Evolutionary conservation across 257 asterid genomes (phyloP), one percentile per base, ranked within the genome.

Genomic region (Gentiana macrophylla): DNA sequence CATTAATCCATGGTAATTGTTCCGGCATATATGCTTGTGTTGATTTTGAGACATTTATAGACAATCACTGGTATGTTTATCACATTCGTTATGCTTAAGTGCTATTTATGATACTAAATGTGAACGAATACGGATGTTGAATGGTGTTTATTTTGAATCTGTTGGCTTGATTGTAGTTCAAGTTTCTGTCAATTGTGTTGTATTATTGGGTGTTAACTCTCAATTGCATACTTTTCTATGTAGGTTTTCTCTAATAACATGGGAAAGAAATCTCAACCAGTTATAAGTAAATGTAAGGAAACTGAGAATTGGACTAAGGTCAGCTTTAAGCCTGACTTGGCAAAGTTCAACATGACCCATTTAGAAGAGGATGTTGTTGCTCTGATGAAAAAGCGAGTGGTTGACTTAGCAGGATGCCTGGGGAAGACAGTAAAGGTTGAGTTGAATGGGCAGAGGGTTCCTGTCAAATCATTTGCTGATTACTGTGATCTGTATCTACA

Each of bases 341-440:
- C 83, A 4, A 92, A 92, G 69, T 92, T 92, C 63, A 74, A 77
- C 82, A 85, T 92, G 99, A 73, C 77, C 60, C 73, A 73, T 59
- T 73, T 92, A 59, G 99, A 92, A 75, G 90, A 86, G 50, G 99
- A 92, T 74, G 97, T 82, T 37, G 94, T 92, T 70, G 84, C 94
- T 5, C 61, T 92, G 74, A 92, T 92, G 99, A 88, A 78, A 69
- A 92, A 92, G 79, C 83, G 99, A 47, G 99, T 79, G 57, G 75
- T 92, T 32, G 99, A 92, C 65, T 37, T 92, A 63, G 95, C 94
- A 1, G 99, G 99, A 36, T 85, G 97, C 69, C 86, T 92, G 24
- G 95, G 95, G 46, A 82, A 77, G 77, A 77, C 94, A 5, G 97
- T 88, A 60, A 89, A 88, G 78, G 99, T 92, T 64, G 92, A 88